Percentiles rank a stretch among this genome's conserved stretches.
Evolutionary conservation across 2,329 filamentous ascomycete genomes (phyloP).

Genomic region (Podosphaera leucotricha): DNA sequence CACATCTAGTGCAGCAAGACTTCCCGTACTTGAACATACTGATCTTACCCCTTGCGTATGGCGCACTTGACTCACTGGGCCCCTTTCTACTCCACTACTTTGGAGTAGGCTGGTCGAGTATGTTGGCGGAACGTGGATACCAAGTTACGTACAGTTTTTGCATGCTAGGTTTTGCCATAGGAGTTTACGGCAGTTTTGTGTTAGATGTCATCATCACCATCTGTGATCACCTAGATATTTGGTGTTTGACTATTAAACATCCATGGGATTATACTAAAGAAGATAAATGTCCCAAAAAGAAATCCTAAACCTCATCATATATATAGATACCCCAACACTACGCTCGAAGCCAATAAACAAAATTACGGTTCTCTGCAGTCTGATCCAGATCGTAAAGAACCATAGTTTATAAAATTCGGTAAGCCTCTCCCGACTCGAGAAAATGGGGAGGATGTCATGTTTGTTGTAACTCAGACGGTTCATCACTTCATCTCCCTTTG

Average conservation of each 20-base stretch:
- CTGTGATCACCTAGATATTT: conserved; percentile 95
- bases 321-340: no score
- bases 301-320: neutral
- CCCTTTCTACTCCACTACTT: conserved; percentile 34
- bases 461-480: no score
- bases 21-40: conserved; percentile 88
- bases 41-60: conserved; percentile 51
- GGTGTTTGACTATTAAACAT: conserved; percentile 95
- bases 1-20: conserved; percentile 64
- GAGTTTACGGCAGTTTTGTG: conserved; percentile 93
- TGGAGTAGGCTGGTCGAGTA: conserved; percentile 48
- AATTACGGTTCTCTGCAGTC: no score
- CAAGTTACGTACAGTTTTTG: conserved; percentile 81
- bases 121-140: conserved; percentile 53
- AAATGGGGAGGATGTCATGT: no score
- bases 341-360: no score
- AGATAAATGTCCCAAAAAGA: conserved; percentile 11
- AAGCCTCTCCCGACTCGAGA: no score
- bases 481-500: no score
- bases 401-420: no score
- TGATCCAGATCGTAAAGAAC: no score
- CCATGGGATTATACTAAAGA: conserved; percentile 23
- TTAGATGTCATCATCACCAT: conserved; percentile 91
- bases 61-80: conserved; percentile 59
- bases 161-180: conserved; percentile 62